Evolutionary conservation across 805 yeast genomes (phyloP), one percentile per base, ranked within the genome.

Genomic region (Aciculoconidium aculeatum): DNA sequence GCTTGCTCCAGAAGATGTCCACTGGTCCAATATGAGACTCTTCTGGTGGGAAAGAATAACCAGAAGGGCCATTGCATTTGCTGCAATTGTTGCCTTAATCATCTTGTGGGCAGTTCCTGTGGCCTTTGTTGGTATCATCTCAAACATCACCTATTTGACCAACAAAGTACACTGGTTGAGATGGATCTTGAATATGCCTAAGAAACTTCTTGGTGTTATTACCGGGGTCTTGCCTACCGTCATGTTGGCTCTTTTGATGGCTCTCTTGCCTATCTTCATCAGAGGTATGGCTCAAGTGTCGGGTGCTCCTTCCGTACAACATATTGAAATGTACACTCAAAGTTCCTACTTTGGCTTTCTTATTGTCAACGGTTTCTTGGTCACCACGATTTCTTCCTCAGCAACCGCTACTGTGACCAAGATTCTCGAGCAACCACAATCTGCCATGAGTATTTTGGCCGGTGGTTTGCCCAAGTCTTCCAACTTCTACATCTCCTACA

Each of bases 51-150:
- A 82, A 54, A 59, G 77, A 44, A 50, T 79, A 11, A 58, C 63
- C 8, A 67, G 90, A 59, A 51, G 58, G 18, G 51, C 67, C 15
- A 65, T 66, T 31, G 75, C 88, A 0, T 32, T 58, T 19, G 62
- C 72, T 10, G 75, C 74, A 2, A 70, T 80, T 31, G 44, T 58
- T 13, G 82, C 77, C 1, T 44, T 79, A 24, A 64, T 80, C 30
- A 47, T 76, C 17, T 59, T 77, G 42, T 82, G 94, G 94, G 70
- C 88, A 33, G 56, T 80, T 40, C 98, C 98, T 7, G 96, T 90
- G 21, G 95, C 96, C n/a, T 87, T 86, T 47, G 95, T 90, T 29
- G 97, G 97, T 73, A 72, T 77, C 44, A 80, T 92, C 40, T 90
- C 97, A 14, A 92, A 90, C 58, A 72, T 90, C 43, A 76, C 80